Conservation (phyloP, 345 rosid genomes). For the Aquilaria malaccensis region DNA sequence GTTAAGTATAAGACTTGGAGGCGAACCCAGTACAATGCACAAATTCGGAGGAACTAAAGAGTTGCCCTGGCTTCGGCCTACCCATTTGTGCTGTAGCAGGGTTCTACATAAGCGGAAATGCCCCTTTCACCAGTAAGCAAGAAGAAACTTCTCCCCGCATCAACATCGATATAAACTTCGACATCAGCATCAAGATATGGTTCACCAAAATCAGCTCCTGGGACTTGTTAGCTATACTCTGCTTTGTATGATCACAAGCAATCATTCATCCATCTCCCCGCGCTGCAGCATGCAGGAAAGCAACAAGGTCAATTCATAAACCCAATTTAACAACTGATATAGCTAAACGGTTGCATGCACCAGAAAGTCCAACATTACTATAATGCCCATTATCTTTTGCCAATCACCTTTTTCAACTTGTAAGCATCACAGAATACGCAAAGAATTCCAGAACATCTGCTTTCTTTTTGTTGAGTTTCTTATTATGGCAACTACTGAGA, state of each 20-base stretch:
- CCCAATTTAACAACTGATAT: neutral
- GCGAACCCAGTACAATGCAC: too few species aligned
- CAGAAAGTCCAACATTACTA: neutral
- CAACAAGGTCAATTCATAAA: neutral
- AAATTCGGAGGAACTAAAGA: too few species aligned
- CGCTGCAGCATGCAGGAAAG: slow-evolving; percentile 3
- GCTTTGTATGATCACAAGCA: neutral
- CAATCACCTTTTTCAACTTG: neutral
- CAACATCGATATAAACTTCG: neutral
- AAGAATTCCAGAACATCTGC: neutral
- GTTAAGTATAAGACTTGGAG: too few species aligned
- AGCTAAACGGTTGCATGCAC: neutral
- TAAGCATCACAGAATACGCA: neutral
- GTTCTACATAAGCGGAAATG: too few species aligned
- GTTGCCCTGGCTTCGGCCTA: too few species aligned
- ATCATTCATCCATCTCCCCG: slow-evolving; percentile 5
- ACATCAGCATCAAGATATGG: neutral
- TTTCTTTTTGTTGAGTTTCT: neutral
- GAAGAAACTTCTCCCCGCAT: too few species aligned
- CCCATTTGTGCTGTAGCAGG: too few species aligned
- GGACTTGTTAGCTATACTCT: neutral
- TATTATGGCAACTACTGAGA: neutral
- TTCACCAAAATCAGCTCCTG: neutral
- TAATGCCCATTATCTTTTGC: neutral
- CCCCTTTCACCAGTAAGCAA: too few species aligned